phyloP scores from a whole-genome alignment of 2,329 filamentous ascomycete genomes.

The Microdochium trichocladiopsis region DNA sequence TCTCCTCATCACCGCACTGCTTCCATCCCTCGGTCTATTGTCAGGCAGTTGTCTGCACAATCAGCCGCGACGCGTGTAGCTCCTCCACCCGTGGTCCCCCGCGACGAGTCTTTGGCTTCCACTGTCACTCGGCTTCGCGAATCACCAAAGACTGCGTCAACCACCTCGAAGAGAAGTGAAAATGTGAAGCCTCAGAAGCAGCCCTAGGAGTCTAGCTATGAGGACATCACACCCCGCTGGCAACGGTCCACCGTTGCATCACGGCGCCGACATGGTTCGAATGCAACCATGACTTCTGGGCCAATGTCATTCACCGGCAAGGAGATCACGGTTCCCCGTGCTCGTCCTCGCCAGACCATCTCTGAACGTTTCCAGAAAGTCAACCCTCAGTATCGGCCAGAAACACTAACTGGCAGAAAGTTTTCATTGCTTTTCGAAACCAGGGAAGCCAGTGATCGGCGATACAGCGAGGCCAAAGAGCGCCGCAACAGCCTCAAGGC shows the following conservation, averaged over 20 bases:
- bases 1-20: background rate
- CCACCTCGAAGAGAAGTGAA: background rate
- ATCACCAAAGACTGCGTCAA: background rate
- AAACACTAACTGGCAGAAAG: background rate
- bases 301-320: background rate
- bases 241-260: background rate
- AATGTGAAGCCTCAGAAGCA: background rate
- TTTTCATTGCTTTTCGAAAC: background rate
- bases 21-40: background rate
- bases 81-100: background rate
- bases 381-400: background rate
- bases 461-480: too few relatives aligned
- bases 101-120: background rate
- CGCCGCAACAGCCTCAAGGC: background rate
- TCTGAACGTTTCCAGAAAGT: background rate
- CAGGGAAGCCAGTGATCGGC: background rate
- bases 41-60: background rate
- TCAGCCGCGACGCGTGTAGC: background rate
- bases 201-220: background rate
- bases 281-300: background rate
- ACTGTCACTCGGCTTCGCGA: background rate
- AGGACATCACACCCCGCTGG: background rate
- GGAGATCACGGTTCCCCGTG: background rate
- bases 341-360: background rate
- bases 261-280: background rate